Percentiles rank a stretch among this genome's conserved stretches.
phyloP scores from a whole-genome alignment of 1,284 basidiomycete genomes.

The Cystobasidiaceae sp. region DNA sequence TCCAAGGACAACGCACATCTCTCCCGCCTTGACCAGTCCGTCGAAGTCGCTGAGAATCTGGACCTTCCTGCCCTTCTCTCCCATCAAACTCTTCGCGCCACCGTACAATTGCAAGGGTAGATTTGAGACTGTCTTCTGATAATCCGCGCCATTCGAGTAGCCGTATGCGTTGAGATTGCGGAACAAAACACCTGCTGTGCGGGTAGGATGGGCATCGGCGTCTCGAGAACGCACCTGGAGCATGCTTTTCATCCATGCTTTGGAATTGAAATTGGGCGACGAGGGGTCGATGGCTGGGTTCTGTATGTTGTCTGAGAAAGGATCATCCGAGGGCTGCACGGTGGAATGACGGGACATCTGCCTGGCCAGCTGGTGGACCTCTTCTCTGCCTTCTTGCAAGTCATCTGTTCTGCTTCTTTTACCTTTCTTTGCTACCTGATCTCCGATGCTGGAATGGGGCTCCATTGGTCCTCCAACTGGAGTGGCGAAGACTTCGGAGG shows the following conservation, averaged over 20 bases:
- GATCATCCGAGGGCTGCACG: slow-evolving; percentile 19
- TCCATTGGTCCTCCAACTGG: no score
- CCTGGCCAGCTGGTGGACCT: not conserved
- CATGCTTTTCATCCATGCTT: slow-evolving; percentile 48
- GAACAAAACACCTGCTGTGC: slow-evolving; percentile 51
- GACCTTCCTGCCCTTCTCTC: slow-evolving; percentile 48
- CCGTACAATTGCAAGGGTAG: slow-evolving; percentile 46
- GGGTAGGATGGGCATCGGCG: slow-evolving; percentile 43
- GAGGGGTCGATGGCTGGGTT: slow-evolving; percentile 50
- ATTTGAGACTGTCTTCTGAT: slow-evolving; percentile 51
- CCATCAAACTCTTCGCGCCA: slow-evolving; percentile 45
- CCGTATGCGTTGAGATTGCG: slow-evolving; percentile 52
- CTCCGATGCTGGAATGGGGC: no score
- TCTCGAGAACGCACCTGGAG: slow-evolving; percentile 42
- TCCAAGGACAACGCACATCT: slow-evolving; percentile 56
- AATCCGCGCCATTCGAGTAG: slow-evolving; percentile 50
- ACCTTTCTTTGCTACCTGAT: no score
- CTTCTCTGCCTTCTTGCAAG: not conserved
- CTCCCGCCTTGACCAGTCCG: slow-evolving; percentile 56
- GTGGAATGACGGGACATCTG: slow-evolving; percentile 6
- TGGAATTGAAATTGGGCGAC: slow-evolving; percentile 48
- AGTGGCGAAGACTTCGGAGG: no score
- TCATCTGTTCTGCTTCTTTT: not conserved
- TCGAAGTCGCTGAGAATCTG: slow-evolving; percentile 53
- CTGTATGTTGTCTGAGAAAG: slow-evolving; percentile 42